A percentile compares a stretch with the other conserved stretches of the same genome.
These are phyloP conservation scores for Geoglossum cookeanum DNA, from an alignment of 2,329 filamentous ascomycete species.

Conservation along the genomic window DNA sequence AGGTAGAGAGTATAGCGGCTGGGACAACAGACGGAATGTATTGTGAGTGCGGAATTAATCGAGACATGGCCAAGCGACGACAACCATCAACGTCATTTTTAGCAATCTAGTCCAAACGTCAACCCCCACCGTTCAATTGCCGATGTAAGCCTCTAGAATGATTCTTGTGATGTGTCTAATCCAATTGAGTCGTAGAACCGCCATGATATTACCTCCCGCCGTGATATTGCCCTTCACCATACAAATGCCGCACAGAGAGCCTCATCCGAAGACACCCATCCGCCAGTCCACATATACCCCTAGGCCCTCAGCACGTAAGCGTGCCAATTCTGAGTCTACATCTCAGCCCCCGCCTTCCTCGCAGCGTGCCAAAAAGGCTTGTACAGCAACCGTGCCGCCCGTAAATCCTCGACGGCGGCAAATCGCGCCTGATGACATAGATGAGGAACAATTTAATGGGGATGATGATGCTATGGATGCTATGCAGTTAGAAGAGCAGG, in stretches of 20 bases:
- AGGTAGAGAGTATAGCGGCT: no score
- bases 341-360: no score
- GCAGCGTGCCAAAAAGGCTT: no score
- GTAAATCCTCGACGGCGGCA: constrained; percentile 7
- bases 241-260: neutral
- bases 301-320: neutral
- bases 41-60: no score
- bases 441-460: constrained; percentile 6
- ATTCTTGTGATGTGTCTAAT: neutral
- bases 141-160: neutral
- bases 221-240: no score
- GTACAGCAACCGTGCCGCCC: neutral
- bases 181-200: neutral
- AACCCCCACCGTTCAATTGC: no score
- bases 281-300: neutral
- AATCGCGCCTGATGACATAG: constrained; percentile 5
- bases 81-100: no score
- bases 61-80: no score
- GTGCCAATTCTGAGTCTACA: no score
- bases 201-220: neutral
- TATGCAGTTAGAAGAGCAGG: neutral
- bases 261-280: neutral
- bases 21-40: no score
- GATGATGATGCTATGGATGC: neutral
- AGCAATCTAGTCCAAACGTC: no score